Evolutionary conservation across 2,329 filamentous ascomycete genomes (phyloP).

Genomic region (Elsinoe arachidis): DNA sequence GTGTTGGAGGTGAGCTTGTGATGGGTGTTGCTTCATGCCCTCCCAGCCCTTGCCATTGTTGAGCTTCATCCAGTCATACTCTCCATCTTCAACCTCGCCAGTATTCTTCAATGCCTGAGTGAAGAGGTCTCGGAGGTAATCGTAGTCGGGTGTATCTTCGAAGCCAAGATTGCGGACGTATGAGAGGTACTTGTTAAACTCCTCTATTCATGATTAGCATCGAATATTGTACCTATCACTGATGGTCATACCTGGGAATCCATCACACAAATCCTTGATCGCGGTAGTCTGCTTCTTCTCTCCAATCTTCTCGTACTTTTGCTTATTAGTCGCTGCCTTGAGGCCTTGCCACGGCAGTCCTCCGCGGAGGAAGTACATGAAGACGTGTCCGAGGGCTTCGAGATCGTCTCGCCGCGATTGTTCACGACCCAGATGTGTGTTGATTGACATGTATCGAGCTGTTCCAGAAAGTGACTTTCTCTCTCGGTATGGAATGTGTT

Average conservation of each 20-base stretch:
- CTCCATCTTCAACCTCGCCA: slow-evolving; percentile 90
- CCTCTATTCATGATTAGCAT: slow-evolving; percentile 48
- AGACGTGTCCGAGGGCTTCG: slow-evolving; percentile 68
- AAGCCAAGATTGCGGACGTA: slow-evolving; percentile 98
- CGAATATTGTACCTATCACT: background rate
- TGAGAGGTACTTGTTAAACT: slow-evolving; percentile 95
- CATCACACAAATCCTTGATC: slow-evolving; percentile 94
- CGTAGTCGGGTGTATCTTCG: slow-evolving; percentile 96
- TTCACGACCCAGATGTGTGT: slow-evolving; percentile 92
- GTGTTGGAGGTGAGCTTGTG: slow-evolving; percentile 67
- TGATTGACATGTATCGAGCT: slow-evolving; percentile 98
- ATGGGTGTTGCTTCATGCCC: slow-evolving; percentile 60
- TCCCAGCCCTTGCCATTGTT: slow-evolving; percentile 92
- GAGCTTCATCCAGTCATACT: slow-evolving; percentile 99
- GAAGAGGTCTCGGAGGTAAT: slow-evolving; percentile 92
- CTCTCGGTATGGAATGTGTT: slow-evolving; percentile 96
- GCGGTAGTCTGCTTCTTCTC: slow-evolving; percentile 99
- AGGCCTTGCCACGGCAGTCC: slow-evolving; percentile 60
- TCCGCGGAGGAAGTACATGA: slow-evolving; percentile 60
- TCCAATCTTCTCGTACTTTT: slow-evolving; percentile 99
- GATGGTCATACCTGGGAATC: slow-evolving; percentile 63
- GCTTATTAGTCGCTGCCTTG: slow-evolving; percentile 68
- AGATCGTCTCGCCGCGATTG: slow-evolving; percentile 94
- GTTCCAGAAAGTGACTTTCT: slow-evolving; percentile 94
- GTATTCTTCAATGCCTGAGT: slow-evolving; percentile 91